Evolutionary conservation across 2,329 filamentous ascomycete species (phyloP), one percentile per base, ranked within the genome.

Genomic region (Zopfia rhizophila): DNA sequence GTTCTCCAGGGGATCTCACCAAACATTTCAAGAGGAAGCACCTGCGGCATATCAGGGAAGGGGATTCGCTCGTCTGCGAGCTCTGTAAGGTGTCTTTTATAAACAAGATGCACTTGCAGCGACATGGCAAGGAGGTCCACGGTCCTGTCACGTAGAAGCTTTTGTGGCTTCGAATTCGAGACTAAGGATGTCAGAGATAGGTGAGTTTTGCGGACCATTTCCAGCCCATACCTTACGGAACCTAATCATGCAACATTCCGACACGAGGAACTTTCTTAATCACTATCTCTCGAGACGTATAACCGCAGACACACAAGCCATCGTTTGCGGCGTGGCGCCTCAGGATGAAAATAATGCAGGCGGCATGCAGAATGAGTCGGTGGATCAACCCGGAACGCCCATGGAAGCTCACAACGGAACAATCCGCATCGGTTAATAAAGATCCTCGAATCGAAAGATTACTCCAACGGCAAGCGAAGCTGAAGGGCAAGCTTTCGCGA

Each of bases 11-110:
- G 8, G 35, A 53, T 45, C 40, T 58, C 21, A 55, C 40, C 8
- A 58, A 53, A 46, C 33, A 58, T 53, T 27, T 58, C 43, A 25
- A 46, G 18, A 22, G 27, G 7, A 55, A 53, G 52, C 36, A 58
- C 32, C 23, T 54, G 12, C 30, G 22, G 8, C 2, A 52, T 6
- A 50, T 55, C 12, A 10, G 40, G 23, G 43, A 19, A 30, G 14
- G 13, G 25, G 19, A 33, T 1, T 3, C 5, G 25, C 11, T 49
- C 32, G 29, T 36, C 3, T 55, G 32, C 10, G 37, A 49, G 18
- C 41, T 55, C 43, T 55, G 38, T 40, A 24, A 33, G 13, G 22
- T 55, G 7, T 13, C 3, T 12, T 12, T 53, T 7, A 2, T 10
- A 25, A n/a, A 48, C 21, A 54, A 51, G 37, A 53, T 40, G 37